A percentile compares a stretch with the other conserved stretches of the same genome.
Evolutionary conservation across 2,329 filamentous ascomycete species (phyloP).

Genomic region (Esteya vermicola): DNA sequence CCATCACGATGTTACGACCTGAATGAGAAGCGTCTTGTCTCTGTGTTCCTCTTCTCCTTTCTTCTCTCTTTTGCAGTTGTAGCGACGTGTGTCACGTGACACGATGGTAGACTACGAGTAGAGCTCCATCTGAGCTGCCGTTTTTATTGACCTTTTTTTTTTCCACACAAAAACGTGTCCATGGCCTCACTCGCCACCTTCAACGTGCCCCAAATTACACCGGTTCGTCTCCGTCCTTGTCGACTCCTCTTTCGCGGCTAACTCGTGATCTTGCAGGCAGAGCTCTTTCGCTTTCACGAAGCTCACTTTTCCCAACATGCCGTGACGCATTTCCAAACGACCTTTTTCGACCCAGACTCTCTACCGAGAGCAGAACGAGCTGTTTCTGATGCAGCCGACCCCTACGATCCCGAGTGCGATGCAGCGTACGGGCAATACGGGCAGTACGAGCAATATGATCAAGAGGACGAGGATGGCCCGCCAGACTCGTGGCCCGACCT

Average conservation of each 20-base stretch:
- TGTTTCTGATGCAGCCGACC: too few relatives aligned
- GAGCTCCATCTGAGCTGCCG: too few relatives aligned
- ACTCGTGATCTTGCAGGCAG: slow-evolving; percentile 33
- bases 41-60: too few relatives aligned
- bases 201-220: slow-evolving; percentile 20
- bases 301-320: slow-evolving; percentile 41
- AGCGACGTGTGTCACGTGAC: not conserved
- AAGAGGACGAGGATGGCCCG: too few relatives aligned
- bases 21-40: too few relatives aligned
- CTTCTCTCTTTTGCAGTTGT: not conserved
- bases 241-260: too few relatives aligned
- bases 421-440: too few relatives aligned
- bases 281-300: slow-evolving; percentile 42
- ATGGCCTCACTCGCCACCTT: slow-evolving; percentile 4
- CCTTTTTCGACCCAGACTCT: slow-evolving; percentile 21
- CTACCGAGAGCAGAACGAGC: not conserved
- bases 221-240: slow-evolving; percentile 15
- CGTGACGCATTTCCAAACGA: slow-evolving; percentile 27
- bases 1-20: too few relatives aligned
- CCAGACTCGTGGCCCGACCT: too few relatives aligned
- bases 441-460: too few relatives aligned
- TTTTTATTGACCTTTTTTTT: not conserved
- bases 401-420: too few relatives aligned
- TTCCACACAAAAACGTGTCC: not conserved
- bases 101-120: not conserved